These are phyloP conservation scores for Dacryopinax spathularia DNA, from an alignment of 768 basidiomycete genomes.

Conservation along the genomic window DNA sequence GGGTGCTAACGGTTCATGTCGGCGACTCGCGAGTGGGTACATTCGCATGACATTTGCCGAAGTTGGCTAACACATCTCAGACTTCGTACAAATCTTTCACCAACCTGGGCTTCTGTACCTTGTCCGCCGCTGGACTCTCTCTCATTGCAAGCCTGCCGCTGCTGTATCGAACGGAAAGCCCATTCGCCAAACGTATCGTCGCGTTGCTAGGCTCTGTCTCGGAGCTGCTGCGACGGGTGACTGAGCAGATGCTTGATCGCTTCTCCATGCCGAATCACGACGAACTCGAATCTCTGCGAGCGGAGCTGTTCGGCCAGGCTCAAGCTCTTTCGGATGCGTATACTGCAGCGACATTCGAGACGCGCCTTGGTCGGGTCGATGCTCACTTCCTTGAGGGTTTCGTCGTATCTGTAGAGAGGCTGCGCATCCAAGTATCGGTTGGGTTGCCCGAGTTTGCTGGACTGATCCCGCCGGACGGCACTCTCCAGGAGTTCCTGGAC, in stretches of 20 bases:
- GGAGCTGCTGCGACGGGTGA: neutral
- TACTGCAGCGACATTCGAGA: neutral
- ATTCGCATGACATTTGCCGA: neutral
- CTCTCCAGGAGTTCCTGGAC: neutral
- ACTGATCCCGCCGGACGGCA: neutral
- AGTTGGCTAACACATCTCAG: neutral
- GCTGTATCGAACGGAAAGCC: neutral
- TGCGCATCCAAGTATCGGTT: neutral
- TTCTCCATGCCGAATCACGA: neutral
- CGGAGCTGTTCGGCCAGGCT: neutral
- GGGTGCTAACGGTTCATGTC: conserved; percentile 30
- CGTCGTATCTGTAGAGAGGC: neutral
- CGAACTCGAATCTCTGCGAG: neutral
- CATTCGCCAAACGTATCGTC: neutral
- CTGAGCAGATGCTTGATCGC: neutral
- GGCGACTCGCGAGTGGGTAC: conserved; percentile 24
- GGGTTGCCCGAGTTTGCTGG: neutral
- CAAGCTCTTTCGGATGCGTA: neutral
- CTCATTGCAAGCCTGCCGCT: neutral
- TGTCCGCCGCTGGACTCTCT: neutral
- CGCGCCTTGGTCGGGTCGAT: neutral
- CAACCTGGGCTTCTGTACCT: neutral
- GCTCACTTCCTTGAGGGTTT: neutral
- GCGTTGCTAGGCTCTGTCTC: neutral
- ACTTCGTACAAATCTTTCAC: neutral